Conservation (phyloP, 495 filamentous ascomycete species). For the Delitschia confertaspora region DNA sequence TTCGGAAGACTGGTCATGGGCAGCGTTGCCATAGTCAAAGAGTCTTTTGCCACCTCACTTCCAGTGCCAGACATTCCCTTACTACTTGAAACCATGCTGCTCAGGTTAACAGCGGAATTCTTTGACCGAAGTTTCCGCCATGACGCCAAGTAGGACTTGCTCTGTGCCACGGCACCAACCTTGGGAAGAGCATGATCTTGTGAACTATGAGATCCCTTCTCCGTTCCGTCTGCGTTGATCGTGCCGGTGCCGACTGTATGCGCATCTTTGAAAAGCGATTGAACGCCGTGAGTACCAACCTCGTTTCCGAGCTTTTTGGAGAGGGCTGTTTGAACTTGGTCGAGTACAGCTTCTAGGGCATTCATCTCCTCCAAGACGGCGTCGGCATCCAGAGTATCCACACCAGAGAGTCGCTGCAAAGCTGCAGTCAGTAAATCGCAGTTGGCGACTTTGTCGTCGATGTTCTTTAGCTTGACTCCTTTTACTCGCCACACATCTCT, state of each 20-base stretch:
- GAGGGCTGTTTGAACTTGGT: slow-evolving; percentile 68
- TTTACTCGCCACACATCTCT: slow-evolving; percentile 90
- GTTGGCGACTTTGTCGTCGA: slow-evolving; percentile 92
- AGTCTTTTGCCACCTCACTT: slow-evolving; percentile 50
- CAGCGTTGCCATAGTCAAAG: slow-evolving; percentile 57
- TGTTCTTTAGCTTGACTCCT: slow-evolving; percentile 77
- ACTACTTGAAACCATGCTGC: slow-evolving; percentile 29
- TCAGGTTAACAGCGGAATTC: slow-evolving; percentile 57
- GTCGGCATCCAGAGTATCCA: slow-evolving; percentile 82
- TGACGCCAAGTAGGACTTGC: slow-evolving; percentile 44
- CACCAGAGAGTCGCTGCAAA: slow-evolving; percentile 67
- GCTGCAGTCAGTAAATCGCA: slow-evolving; percentile 90
- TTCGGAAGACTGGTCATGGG: slow-evolving; percentile 69
- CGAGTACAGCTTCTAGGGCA: slow-evolving; percentile 74
- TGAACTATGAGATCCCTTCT: slow-evolving; percentile 51
- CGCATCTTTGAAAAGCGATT: slow-evolving; percentile 60
- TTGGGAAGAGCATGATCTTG: slow-evolving; percentile 29
- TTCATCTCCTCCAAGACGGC: slow-evolving; percentile 94
- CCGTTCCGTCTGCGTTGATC: slow-evolving; percentile 50
- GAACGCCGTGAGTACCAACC: slow-evolving; percentile 68
- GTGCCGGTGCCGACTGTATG: slow-evolving; percentile 23
- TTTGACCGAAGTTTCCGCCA: slow-evolving; percentile 88
- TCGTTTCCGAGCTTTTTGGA: slow-evolving; percentile 81
- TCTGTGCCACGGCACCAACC: slow-evolving; percentile 23
- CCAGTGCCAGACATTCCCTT: slow-evolving; percentile 31